These are phyloP conservation scores for Achlya hypogyna DNA, from an alignment of 352 stramenopile species.

Conservation along the genomic window DNA sequence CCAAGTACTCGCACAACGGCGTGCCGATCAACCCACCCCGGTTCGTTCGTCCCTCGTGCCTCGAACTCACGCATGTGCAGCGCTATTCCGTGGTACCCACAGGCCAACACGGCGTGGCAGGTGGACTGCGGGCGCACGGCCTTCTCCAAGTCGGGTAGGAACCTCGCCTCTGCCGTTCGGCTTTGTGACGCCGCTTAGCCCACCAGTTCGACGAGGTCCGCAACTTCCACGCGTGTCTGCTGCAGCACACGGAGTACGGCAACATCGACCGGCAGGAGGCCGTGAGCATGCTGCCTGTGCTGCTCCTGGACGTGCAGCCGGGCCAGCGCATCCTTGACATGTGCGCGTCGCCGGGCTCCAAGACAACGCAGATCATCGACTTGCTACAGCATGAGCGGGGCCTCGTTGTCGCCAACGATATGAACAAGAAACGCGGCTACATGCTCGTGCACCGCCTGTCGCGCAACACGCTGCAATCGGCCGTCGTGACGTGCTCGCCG, in stretches of 20 bases:
- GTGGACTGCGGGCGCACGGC: conserved; percentile 71
- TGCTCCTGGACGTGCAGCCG: conserved; percentile 91
- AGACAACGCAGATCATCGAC: conserved; percentile 97
- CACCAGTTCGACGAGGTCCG: conserved; percentile 75
- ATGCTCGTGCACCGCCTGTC: conserved; percentile 95
- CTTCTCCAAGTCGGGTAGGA: conserved; percentile 65
- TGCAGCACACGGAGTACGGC: conserved; percentile 86
- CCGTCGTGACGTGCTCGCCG: conserved; percentile 90
- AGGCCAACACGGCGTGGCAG: conserved; percentile 70
- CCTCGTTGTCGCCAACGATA: conserved; percentile 94
- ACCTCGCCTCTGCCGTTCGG: neutral
- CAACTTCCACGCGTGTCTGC: conserved; percentile 88
- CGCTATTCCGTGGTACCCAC: conserved; percentile 68
- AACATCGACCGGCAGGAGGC: conserved; percentile 96
- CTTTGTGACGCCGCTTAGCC: conserved; percentile 24
- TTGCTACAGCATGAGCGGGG: conserved; percentile 45
- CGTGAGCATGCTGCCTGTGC: conserved; percentile 96
- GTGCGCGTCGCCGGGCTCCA: conserved; percentile 96
- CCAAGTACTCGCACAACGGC: conserved; percentile 40
- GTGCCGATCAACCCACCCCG: conserved; percentile 54
- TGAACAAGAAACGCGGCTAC: conserved; percentile 94
- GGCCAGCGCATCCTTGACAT: conserved; percentile 78
- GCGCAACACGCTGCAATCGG: conserved; percentile 67
- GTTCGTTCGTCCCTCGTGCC: conserved; percentile 23
- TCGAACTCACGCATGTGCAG: conserved; percentile 22